Evolutionary conservation across 768 basidiomycete species (phyloP), one percentile per base, ranked within the genome.

Genomic region (Termitomyces titanicus): DNA sequence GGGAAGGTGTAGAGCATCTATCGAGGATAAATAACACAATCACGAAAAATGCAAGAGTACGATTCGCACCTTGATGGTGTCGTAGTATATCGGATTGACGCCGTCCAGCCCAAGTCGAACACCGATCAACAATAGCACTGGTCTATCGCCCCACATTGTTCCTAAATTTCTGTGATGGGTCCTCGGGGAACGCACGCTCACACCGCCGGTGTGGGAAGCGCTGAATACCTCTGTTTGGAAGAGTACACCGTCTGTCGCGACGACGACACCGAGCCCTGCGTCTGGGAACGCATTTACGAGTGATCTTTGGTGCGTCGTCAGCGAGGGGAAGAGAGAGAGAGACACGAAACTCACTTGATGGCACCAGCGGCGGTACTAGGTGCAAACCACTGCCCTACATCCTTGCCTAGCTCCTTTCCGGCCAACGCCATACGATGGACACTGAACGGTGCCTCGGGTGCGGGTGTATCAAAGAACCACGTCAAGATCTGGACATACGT

Each of bases 331-430:
- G 18, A 22, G 0, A 33, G 9, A 15, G 0, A 5, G 5, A 13
- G 3, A 15, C 29, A 29, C 9, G 4, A 2, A 17, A 48, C 34
- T 8, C 1, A 49, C 35, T 89, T 93, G 73, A 98, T 89, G 11
- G 94, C 95, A 35, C 95, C 94, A 8, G 95, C 94, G n/a, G 96
- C 97, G 0, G 92, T 94, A 66, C 92, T 95, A 0, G 96, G 96
- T 0, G 96, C 96, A 64, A 98, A 98, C 96, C 96, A 98, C 69
- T 94, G 89, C 1, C 96, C 96, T 0, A 98, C 89, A 60, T 94
- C 92, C 58, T 92, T 98, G 12, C 96, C 96, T 1, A 98, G 80
- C 62, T 94, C 89, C 66, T 98, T 95, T 0, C 96, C 96, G 0
- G 94, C 89, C 20, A 94, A 75, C 0, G 95, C 95, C 89, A 99